Evolutionary conservation across 2,329 filamentous ascomycete species (phyloP), one percentile per base, ranked within the genome.

Genomic region (Purpureocillium takamizusanense): DNA sequence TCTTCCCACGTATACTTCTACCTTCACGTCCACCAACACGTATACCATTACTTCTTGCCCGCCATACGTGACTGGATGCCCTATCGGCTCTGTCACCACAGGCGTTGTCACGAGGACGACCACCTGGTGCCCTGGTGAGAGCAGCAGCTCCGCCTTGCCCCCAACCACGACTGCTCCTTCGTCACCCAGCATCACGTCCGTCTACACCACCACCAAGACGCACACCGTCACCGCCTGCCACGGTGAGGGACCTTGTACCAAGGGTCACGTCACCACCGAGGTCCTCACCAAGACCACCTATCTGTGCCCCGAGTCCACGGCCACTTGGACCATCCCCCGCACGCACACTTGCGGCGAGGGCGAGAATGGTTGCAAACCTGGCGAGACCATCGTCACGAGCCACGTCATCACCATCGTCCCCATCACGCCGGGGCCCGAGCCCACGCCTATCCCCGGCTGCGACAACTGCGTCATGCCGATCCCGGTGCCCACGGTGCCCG

Each of bases 141-240:
- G 4, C 11, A 38, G 3, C 11, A 31, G 14, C 38, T 28, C 25
- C 8, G 37, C 45, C 1, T 13, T 37, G 2, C 13, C 27, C 27
- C 28, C 36, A 2, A 30, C 36, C 2, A 39, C 45, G 1, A 46
- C 48, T 16, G 44, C 42, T 23, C 39, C 39, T 6, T 28, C 36
- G n/a, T 37, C 40, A 7, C 30, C 38, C 15, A 41, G 40, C 29
- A 33, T 43, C 28, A 46, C 64, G 38, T 60, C 57, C 18, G 60
- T 70, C 51, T 56, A 74, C 60, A 74, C 68, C 61, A 59, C 65
- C 49, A 76, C 72, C 45, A 65, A 66, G 51, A 63, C 73, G 53
- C 61, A 71, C 50, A 78, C 74, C 55, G 62, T 78, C 62, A 76
- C 71, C 51, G 68, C 67, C 30, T 78, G 75, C 66, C 65, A 62